Evolutionary conservation across 176 grass and related monocot species (phyloP).

Genomic region (Carex kokanica): DNA sequence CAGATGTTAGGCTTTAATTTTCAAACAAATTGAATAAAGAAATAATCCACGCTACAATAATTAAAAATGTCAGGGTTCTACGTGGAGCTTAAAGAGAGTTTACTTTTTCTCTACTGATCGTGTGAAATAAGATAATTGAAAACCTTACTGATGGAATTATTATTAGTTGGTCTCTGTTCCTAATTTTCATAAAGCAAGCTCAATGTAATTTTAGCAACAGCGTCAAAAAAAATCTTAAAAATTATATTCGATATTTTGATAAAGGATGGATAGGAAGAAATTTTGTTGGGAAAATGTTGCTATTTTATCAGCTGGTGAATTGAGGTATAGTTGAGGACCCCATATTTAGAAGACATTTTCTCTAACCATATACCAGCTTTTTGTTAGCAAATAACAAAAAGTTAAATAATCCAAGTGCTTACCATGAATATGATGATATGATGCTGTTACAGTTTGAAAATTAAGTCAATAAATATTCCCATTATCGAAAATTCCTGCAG

Average conservation of each 20-base stretch:
- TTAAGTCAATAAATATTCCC: not conserved
- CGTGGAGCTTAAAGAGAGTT: not conserved
- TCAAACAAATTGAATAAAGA: not conserved
- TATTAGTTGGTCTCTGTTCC: not conserved
- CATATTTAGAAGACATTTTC: conserved; percentile 3
- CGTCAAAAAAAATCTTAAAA: not conserved
- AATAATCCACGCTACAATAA: not conserved
- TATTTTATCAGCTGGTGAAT: not conserved
- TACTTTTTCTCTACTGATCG: not conserved
- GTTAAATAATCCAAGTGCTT: not conserved
- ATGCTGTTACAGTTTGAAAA: not conserved
- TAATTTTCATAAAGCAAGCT: not conserved
- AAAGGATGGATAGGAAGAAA: not conserved
- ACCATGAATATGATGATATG: not conserved
- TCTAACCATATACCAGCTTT: not conserved
- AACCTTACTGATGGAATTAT: not conserved
- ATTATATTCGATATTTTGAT: not conserved
- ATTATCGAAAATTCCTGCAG: too few relatives aligned
- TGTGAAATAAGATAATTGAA: not conserved
- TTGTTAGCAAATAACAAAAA: not conserved
- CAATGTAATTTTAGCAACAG: not conserved
- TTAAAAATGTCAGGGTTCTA: not conserved
- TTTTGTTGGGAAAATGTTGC: not conserved
- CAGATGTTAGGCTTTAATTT: not conserved
- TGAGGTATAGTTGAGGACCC: not conserved